These are phyloP conservation scores for Tolypocladium guangdongense DNA, from an alignment of 2,329 filamentous ascomycete genomes.

Conservation along the genomic window DNA sequence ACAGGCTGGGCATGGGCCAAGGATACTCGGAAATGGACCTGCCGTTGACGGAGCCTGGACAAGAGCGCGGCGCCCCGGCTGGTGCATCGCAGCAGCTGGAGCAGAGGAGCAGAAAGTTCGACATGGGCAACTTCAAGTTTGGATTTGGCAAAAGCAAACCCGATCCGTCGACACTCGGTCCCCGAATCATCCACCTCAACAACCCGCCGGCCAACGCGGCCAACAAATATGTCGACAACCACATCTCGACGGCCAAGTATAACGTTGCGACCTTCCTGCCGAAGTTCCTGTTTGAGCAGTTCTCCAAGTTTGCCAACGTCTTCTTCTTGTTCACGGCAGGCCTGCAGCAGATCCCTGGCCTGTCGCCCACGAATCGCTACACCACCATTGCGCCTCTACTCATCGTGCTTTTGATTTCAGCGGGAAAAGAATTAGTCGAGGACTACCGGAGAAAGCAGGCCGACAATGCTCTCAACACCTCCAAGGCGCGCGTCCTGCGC, in stretches of 20 bases:
- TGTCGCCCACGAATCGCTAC: constrained; percentile 90
- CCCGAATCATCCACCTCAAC: constrained; percentile 89
- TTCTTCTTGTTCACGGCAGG: constrained; percentile 98
- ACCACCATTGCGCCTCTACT: constrained; percentile 93
- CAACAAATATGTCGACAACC: constrained; percentile 91
- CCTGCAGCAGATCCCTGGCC: constrained; percentile 87
- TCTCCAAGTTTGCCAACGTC: constrained; percentile 97
- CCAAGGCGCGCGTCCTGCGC: constrained; percentile 70
- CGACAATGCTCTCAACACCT: constrained; percentile 79
- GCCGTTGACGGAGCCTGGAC: constrained; percentile 68
- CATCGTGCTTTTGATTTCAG: constrained; percentile 87
- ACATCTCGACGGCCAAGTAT: constrained; percentile 97
- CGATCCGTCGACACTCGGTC: constrained; percentile 84
- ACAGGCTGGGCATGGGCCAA: constrained; percentile 76
- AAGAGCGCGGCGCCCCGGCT: constrained; percentile 26
- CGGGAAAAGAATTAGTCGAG: constrained; percentile 87
- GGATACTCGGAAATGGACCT: constrained; percentile 98
- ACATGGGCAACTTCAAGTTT: constrained; percentile 76
- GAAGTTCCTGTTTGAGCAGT: constrained; percentile 96
- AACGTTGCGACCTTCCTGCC: constrained; percentile 86
- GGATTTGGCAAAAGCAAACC: constrained; percentile 75
- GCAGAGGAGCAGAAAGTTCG: constrained; percentile 47
- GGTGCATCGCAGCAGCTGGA: constrained; percentile 29
- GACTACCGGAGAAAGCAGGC: constrained; percentile 84
- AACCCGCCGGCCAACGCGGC: constrained; percentile 83